Evolutionary conservation across 805 yeast species (phyloP).

Genomic region (Metschnikowia corniflorae): DNA sequence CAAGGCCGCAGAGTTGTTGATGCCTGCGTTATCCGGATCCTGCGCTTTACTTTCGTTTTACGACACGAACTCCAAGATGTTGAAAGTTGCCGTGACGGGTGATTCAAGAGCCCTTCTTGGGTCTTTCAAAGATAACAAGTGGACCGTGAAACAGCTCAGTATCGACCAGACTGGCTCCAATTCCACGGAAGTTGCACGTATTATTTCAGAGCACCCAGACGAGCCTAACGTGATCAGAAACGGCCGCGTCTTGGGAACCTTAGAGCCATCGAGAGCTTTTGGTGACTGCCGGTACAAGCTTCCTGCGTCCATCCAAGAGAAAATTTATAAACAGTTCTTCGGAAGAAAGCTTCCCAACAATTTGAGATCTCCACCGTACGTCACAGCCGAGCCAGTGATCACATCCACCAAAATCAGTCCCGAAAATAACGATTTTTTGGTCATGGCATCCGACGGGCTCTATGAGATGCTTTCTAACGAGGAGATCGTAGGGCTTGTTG

Average conservation of each 20-base stretch:
- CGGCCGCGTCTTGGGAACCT: slow-evolving; percentile 88
- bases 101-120: slow-evolving; percentile 93
- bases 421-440: slow-evolving; percentile 75
- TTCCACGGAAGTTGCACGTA: slow-evolving; percentile 78
- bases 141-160: slow-evolving; percentile 86
- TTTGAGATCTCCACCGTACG: slow-evolving; percentile 89
- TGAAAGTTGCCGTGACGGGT: slow-evolving; percentile 93
- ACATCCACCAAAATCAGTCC: slow-evolving; percentile 76
- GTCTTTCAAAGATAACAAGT: slow-evolving; percentile 60
- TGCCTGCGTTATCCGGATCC: slow-evolving; percentile 95
- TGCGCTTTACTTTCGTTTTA: slow-evolving; percentile 87
- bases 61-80: slow-evolving; percentile 65
- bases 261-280: slow-evolving; percentile 95
- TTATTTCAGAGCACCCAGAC: slow-evolving; percentile 84
- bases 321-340: slow-evolving; percentile 70
- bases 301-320: slow-evolving; percentile 70
- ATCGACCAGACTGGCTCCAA: slow-evolving; percentile 95
- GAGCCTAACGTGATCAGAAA: slow-evolving; percentile 79
- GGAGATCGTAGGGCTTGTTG: slow-evolving; percentile 88
- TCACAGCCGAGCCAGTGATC: slow-evolving; percentile 92
- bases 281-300: slow-evolving; percentile 96
- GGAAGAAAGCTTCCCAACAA: slow-evolving; percentile 74
- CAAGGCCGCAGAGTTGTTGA: slow-evolving; percentile 64
- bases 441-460: slow-evolving; percentile 91
- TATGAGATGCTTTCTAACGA: slow-evolving; percentile 90